Base-by-base conservation (phyloP, 768 basidiomycete species). In the Tylopilus sp. region DNA sequence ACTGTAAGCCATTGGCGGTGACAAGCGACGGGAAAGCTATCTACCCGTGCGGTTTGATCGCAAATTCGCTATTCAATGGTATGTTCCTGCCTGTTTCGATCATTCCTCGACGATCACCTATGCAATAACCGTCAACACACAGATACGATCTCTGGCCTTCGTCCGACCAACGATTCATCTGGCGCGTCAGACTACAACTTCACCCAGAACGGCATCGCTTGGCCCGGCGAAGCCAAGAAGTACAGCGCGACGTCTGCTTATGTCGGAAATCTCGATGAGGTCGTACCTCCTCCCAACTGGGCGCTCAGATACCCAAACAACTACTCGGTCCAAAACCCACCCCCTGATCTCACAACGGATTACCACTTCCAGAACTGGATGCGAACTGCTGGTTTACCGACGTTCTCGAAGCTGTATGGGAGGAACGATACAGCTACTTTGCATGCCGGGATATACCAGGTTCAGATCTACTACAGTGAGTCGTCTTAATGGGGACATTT, bases 301-400 rank as follows among this genome's bases (percentile, higher is more conserved):
- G 69, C 60, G 1, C 64, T 69, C 29, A 79, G 78, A 50, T 98
- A 77, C 73, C 92, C 92, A 1, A 68, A 87, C 55, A 80, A 80
- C 51, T 98, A 97, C 72, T 84, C 83, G 4, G 66, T 72, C 2
- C 70, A 71, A 6, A 82, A 77, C 56, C 81, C 80, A 16, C 84
- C 86, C 19, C 95, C 93, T 2, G 74, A 97, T 65, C 75, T 98
- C 31, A 73, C 76, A 48, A 59, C 61, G 3, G 86, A 98, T 64
- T 90, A 98, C 70, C 94, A 90, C 63, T 98, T 99, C 77, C 96
- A 98, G 72, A 95, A 96, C 67, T 99, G 97, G 97, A 99, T 99
- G 97, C 83, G 96, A 53, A 97, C 95, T 3, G 92, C 97, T 1
- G 97, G 96, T 13, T 71, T 98, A 43, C 97, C 97, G 10, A 98